Conservation (phyloP, 2,329 filamentous ascomycete genomes). For the Trichoderma guizhouense region DNA sequence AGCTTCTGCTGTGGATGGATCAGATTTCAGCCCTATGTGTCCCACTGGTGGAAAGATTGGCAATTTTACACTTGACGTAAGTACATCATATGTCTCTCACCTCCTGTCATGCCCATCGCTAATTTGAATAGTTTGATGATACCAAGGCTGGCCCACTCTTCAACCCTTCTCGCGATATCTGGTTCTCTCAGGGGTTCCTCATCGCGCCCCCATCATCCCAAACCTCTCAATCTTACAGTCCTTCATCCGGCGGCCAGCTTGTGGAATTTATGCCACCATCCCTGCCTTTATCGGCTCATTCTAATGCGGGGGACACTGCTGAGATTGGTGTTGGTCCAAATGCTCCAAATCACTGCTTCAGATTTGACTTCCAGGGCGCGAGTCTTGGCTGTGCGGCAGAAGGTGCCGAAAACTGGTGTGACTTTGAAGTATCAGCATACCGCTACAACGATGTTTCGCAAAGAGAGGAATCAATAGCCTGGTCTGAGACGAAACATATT, state of each 20-base stretch:
- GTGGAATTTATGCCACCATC: slow-evolving; percentile 40
- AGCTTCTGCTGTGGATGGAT: slow-evolving; percentile 7
- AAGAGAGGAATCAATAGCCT: slow-evolving; percentile 37
- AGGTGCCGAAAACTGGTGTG: slow-evolving; percentile 37
- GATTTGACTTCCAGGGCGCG: slow-evolving; percentile 40
- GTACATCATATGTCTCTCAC: slow-evolving; percentile 18
- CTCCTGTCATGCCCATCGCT: slow-evolving; percentile 12
- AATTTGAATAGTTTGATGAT: slow-evolving; percentile 36
- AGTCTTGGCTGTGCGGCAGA: slow-evolving; percentile 38
- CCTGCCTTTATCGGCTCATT: slow-evolving; percentile 25
- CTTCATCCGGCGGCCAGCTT: slow-evolving; percentile 40
- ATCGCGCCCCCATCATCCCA: slow-evolving; percentile 36
- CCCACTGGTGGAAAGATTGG: slow-evolving; percentile 33
- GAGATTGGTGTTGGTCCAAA: slow-evolving; percentile 41
- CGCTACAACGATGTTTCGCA: slow-evolving; percentile 32
- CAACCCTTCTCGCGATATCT: slow-evolving; percentile 39
- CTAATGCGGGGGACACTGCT: slow-evolving; percentile 34
- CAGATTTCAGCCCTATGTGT: slow-evolving; percentile 27
- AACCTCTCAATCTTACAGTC: slow-evolving; percentile 32
- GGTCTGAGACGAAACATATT: slow-evolving; percentile 39
- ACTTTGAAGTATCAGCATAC: slow-evolving; percentile 43
- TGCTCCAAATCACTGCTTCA: slow-evolving; percentile 36
- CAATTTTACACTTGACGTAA: slow-evolving; percentile 38
- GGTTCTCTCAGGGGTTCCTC: slow-evolving; percentile 43
- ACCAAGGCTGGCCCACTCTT: slow-evolving; percentile 37